A percentile compares a stretch with the other conserved stretches of the same genome.
Evolutionary conservation across 2,329 filamentous ascomycete species (phyloP).

Genomic region (Fusarium sp.): DNA sequence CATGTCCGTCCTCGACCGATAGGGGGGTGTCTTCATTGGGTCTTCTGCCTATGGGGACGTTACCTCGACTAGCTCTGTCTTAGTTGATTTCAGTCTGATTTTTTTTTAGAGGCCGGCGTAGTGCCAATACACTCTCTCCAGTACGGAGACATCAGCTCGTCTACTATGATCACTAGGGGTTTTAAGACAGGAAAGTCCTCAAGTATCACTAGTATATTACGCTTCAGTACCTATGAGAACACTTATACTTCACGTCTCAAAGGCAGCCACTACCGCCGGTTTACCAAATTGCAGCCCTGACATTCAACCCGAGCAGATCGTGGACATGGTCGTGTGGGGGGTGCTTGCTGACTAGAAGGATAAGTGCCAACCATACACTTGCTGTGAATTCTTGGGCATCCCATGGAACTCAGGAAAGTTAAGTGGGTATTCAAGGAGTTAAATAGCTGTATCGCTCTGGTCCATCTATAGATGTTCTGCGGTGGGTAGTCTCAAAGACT

Average conservation of each 20-base stretch:
- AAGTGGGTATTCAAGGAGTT: too few relatives aligned
- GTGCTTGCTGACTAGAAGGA: neutral
- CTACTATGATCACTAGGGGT: neutral
- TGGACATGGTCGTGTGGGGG: neutral
- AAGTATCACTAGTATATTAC: neutral
- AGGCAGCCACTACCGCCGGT: neutral
- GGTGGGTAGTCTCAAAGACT: neutral
- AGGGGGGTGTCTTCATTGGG: neutral
- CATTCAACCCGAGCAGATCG: neutral
- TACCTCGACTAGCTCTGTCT: neutral
- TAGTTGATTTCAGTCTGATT: neutral
- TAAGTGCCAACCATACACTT: neutral
- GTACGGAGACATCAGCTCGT: neutral
- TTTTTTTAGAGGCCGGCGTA: neutral
- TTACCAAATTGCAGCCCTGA: neutral
- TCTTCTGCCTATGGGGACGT: neutral
- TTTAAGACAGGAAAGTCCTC: neutral
- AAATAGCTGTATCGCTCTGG: neutral
- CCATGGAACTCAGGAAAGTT: neutral
- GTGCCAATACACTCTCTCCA: neutral
- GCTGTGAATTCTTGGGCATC: neutral
- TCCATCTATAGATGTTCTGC: neutral
- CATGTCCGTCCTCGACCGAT: neutral
- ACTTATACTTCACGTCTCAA: fast-evolving
- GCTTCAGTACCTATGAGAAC: neutral